Percentiles rank a stretch among this genome's conserved stretches.
phyloP scores from a whole-genome alignment of 371 early-diverging fungal genomes.

The Rhizopus delemar region DNA sequence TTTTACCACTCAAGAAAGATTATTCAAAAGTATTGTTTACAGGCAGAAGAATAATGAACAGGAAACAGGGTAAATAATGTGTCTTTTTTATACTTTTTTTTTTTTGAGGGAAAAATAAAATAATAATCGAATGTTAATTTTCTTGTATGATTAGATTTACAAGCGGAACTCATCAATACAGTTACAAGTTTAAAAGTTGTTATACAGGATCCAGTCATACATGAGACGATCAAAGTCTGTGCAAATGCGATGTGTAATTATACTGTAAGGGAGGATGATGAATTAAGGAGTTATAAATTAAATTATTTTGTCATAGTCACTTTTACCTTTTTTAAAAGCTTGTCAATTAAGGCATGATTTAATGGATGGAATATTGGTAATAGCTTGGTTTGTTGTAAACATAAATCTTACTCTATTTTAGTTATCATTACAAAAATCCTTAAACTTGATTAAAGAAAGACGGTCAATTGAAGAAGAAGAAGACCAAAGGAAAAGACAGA shows the following conservation, averaged over 20 bases:
- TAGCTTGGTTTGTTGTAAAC: too few species aligned
- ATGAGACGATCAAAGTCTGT: conserved; percentile 22
- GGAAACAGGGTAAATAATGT: conserved; percentile 22
- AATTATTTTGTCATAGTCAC: not conserved
- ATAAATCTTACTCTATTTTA: not conserved
- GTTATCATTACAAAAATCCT: conserved; percentile 35
- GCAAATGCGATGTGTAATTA: conserved; percentile 15
- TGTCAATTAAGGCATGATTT: conserved; percentile 24
- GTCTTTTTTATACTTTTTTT: not conserved
- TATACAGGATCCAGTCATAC: not conserved
- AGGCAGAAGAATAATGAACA: conserved; percentile 12
- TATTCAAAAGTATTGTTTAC: conserved; percentile 10
- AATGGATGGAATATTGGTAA: conserved; percentile 36
- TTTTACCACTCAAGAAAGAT: conserved; percentile 21
- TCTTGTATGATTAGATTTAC: not conserved
- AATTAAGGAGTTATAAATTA: not conserved
- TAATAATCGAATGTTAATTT: not conserved
- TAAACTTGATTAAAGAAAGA: conserved; percentile 25
- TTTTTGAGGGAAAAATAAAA: not conserved
- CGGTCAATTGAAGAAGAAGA: conserved; percentile 23
- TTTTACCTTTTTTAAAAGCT: conserved; percentile 12
- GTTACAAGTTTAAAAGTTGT: not conserved
- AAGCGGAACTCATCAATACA: not conserved
- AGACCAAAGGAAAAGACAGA: conserved; percentile 21
- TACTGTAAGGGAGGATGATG: conserved; percentile 11